phyloP scores from a whole-genome alignment of 2,329 filamentous ascomycete genomes.

The Penicillium olsonii region DNA sequence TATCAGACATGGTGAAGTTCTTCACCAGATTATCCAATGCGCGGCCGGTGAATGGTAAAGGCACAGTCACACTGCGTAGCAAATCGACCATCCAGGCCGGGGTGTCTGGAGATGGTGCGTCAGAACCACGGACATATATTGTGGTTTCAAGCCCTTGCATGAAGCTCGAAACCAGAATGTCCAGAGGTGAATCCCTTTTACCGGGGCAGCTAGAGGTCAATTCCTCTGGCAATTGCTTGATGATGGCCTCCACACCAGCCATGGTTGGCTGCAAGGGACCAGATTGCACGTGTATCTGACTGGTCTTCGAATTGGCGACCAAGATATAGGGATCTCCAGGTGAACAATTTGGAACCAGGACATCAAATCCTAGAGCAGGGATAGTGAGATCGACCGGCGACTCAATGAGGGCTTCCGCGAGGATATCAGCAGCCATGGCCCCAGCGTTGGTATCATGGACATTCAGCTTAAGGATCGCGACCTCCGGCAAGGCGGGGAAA shows the following conservation, averaged over 20 bases:
- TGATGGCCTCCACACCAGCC: slow-evolving; percentile 69
- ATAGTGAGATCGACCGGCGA: slow-evolving; percentile 77
- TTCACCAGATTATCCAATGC: slow-evolving; percentile 80
- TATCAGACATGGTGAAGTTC: slow-evolving; percentile 82
- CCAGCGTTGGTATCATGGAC: slow-evolving; percentile 70
- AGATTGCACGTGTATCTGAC: slow-evolving; percentile 67
- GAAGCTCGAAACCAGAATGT: slow-evolving; percentile 77
- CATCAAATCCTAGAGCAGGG: slow-evolving; percentile 78
- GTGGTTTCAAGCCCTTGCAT: slow-evolving; percentile 77
- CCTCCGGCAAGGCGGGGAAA: slow-evolving; percentile 75
- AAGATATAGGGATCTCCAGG: slow-evolving; percentile 71
- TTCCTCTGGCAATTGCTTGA: slow-evolving; percentile 71
- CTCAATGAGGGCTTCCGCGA: slow-evolving; percentile 70
- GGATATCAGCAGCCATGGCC: slow-evolving; percentile 78
- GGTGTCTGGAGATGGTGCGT: slow-evolving; percentile 64
- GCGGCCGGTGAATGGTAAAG: slow-evolving; percentile 79
- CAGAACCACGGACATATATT: slow-evolving; percentile 79
- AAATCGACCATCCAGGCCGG: slow-evolving; percentile 83
- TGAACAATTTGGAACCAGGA: slow-evolving; percentile 80
- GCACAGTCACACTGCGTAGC: slow-evolving; percentile 77
- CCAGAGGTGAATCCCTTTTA: slow-evolving; percentile 77
- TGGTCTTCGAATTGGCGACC: slow-evolving; percentile 74
- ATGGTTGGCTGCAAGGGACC: slow-evolving; percentile 61
- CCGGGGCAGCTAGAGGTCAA: slow-evolving; percentile 75
- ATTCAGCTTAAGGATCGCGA: slow-evolving; percentile 78